A percentile compares a stretch with the other conserved stretches of the same genome.
phyloP scores from a whole-genome alignment of 2,329 filamentous ascomycete genomes.

The Dactylella cylindrospora region DNA sequence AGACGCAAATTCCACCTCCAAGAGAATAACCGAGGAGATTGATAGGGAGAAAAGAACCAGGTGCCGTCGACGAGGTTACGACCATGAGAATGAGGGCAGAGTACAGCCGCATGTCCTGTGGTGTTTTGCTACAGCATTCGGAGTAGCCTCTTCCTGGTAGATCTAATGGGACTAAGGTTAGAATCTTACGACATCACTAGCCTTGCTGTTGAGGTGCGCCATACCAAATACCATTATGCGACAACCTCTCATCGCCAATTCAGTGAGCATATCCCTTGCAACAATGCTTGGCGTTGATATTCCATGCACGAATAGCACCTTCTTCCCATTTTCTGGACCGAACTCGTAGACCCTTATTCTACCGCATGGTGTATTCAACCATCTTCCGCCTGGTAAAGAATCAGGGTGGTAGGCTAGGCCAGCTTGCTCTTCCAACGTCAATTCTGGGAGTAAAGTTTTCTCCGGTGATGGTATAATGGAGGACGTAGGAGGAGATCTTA shows the following conservation, averaged over 20 bases:
- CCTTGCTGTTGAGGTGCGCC: conserved; percentile 48
- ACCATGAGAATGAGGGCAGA: conserved; percentile 64
- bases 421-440: conserved; percentile 52
- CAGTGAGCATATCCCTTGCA: conserved; percentile 66
- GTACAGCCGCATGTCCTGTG: conserved; percentile 67
- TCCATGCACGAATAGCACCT: conserved; percentile 75
- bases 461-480: conserved; percentile 52
- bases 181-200: neutral
- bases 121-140: conserved; percentile 64
- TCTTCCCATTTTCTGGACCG: conserved; percentile 70
- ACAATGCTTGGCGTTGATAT: conserved; percentile 77
- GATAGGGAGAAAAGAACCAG: conserved; percentile 65
- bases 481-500: conserved; percentile 10
- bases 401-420: conserved; percentile 67
- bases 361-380: conserved; percentile 71
- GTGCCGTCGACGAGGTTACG: conserved; percentile 60
- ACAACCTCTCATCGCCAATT: conserved; percentile 65
- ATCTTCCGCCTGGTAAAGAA: conserved; percentile 67
- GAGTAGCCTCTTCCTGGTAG: conserved; percentile 77
- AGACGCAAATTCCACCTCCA: conserved; percentile 71
- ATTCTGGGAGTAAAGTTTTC: conserved; percentile 49
- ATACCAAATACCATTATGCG: conserved; percentile 76
- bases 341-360: conserved; percentile 75
- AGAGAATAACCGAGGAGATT: conserved; percentile 73
- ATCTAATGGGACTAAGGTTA: conserved; percentile 55